Percentiles rank a stretch among this genome's conserved stretches.
Conservation (phyloP, 108 stramenopile species). For the Fragilaria crotonensis region DNA sequence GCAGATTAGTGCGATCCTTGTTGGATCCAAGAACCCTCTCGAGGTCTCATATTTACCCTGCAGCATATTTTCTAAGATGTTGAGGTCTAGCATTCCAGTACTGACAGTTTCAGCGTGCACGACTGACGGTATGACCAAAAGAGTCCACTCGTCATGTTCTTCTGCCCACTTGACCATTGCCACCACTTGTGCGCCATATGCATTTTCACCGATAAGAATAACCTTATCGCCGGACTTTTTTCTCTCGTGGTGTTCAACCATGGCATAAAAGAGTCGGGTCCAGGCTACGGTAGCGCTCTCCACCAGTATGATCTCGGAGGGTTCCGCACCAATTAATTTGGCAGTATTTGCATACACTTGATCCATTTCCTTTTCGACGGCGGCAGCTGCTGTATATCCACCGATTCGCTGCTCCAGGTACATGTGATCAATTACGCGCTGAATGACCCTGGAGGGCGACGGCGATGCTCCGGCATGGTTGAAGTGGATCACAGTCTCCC, state of each 20-base stretch:
- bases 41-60: constrained; percentile 18
- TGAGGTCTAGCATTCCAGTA: constrained; percentile 47
- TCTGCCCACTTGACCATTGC: constrained; percentile 60
- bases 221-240: constrained; percentile 4
- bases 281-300: constrained; percentile 79
- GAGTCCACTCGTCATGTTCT: constrained; percentile 41
- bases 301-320: constrained; percentile 43
- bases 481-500: too few relatives aligned
- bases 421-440: constrained; percentile 37
- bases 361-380: constrained; percentile 30
- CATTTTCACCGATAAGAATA: constrained; percentile 61
- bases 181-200: constrained; percentile 79
- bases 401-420: constrained; percentile 47
- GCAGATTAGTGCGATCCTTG: constrained; percentile 45
- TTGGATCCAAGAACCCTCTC: constrained; percentile 26
- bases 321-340: constrained; percentile 26
- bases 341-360: constrained; percentile 43
- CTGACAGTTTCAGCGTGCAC: constrained; percentile 8
- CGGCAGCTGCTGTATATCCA: constrained; percentile 62
- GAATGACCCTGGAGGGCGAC: constrained; percentile 43
- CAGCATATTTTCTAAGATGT: constrained; percentile 46
- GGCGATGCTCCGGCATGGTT: constrained; percentile 79
- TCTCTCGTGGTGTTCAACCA: constrained; percentile 30
- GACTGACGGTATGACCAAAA: constrained; percentile 44
- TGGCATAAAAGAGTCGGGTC: constrained; percentile 68